Conservation (phyloP, 495 filamentous ascomycete genomes). For the Xylaria longipes region DNA sequence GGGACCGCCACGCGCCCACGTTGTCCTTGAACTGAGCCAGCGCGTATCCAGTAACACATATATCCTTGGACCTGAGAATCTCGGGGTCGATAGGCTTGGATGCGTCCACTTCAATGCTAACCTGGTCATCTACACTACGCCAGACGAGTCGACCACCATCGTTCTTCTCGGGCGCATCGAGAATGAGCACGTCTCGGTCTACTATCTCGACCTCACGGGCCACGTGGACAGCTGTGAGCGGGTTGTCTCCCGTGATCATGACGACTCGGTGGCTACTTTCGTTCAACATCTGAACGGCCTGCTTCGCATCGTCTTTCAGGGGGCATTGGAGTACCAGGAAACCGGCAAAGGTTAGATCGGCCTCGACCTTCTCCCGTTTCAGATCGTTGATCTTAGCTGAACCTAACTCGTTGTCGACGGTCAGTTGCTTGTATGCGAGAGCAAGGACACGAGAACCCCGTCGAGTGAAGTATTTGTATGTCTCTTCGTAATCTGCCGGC, state of each 20-base stretch:
- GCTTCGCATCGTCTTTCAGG: constrained; percentile 94
- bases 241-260: constrained; percentile 99
- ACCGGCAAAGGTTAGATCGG: constrained; percentile 83
- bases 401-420: constrained; percentile 78
- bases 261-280: constrained; percentile 98
- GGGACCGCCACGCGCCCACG: constrained; percentile 65
- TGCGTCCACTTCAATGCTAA: constrained; percentile 86
- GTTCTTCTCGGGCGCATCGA: constrained; percentile 93
- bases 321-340: constrained; percentile 96
- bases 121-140: constrained; percentile 92
- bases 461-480: constrained; percentile 96
- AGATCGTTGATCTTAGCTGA: constrained; percentile 88
- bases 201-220: constrained; percentile 97
- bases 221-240: constrained; percentile 94
- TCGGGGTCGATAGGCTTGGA: constrained; percentile 78
- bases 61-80: constrained; percentile 85
- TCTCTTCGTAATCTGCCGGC: constrained; percentile 93
- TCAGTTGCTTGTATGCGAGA: constrained; percentile 90
- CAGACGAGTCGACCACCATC: constrained; percentile 84
- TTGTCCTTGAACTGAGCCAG: constrained; percentile 87
- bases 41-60: constrained; percentile 96
- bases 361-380: constrained; percentile 90
- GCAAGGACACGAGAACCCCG: constrained; percentile 93
- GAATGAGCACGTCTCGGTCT: constrained; percentile 90
- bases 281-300: constrained; percentile 94